Base-by-base conservation (phyloP, 1,284 basidiomycete genomes). In the Puccinia polysora region DNA sequence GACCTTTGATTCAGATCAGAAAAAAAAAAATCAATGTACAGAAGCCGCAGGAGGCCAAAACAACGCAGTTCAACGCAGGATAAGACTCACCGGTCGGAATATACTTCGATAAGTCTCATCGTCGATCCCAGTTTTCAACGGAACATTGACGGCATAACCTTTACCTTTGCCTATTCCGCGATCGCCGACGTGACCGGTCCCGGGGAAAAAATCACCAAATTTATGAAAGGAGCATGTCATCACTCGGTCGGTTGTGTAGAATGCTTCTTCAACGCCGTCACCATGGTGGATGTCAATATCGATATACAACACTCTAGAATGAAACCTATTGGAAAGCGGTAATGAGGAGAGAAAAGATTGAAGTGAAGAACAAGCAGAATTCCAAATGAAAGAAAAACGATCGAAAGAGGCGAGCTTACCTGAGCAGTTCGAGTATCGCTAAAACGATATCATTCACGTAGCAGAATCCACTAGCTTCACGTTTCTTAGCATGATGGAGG, bases 221-320 rank as follows among this genome's bases (percentile, higher is more conserved):
- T 82, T 82, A 83, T 98, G 96, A 80, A 98, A 96, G 52, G 89
- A 89, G 79, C 87, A 88, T 2, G 95, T 97, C 88, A 97, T 92
- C 76, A 97, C 95, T 65, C 95, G 84, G 79, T 97, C 90, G 1
- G 92, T 97, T 28, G 91, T n/a, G n/a, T n/a, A n/a, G n/a, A n/a
- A n/a, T n/a, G n/a, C n/a, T n/a, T n/a, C n/a, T n/a, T n/a, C n/a
- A 40, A 98, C 95, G 20, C 95, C 96, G 78, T 98, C 96, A 7
- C 95, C 95, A 77, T 98, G 95, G 80, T 97, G 95, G 71, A 93
- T 92, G 81, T 98, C 95, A 71, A 97, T 95, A 81, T 98, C 95
- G 79, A 98, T 90, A 81, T 98, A 98, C 28, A 98, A 83, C 1
- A 98, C 94, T 69, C 96, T 89, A 0, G 90, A 86, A 78, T 86